Conservation (phyloP, 2,329 filamentous ascomycete species). For the Colletotrichum sp. region DNA sequence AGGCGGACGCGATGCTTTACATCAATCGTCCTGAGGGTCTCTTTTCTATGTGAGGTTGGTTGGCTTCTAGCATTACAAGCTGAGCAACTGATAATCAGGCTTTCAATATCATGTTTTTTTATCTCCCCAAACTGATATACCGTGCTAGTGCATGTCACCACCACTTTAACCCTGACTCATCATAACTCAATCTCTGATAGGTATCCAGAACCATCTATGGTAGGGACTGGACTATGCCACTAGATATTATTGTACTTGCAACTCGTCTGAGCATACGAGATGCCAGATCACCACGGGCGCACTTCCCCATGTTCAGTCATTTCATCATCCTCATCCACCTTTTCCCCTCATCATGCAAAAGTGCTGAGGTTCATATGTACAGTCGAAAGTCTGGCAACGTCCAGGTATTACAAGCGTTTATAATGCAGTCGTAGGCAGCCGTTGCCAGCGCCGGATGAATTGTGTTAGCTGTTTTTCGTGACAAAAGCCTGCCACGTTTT, state of each 20-base stretch:
- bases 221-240: neutral
- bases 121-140: neutral
- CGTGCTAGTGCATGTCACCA: neutral
- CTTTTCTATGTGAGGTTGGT: neutral
- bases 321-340: neutral
- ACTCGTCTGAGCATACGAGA: neutral
- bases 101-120: neutral
- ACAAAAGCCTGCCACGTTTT: neutral
- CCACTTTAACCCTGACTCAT: neutral
- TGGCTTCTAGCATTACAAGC: neutral
- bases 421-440: neutral
- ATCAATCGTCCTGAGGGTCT: neutral
- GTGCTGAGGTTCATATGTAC: neutral
- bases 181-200: neutral
- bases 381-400: neutral
- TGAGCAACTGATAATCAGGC: neutral
- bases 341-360: neutral
- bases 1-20: neutral
- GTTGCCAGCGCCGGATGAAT: neutral
- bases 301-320: neutral
- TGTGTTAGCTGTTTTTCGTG: neutral
- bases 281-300: neutral
- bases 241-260: neutral
- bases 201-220: neutral
- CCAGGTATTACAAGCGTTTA: constrained; percentile 9